Evolutionary conservation across 495 filamentous ascomycete genomes (phyloP).

Genomic region (Lophiotrema nucula): DNA sequence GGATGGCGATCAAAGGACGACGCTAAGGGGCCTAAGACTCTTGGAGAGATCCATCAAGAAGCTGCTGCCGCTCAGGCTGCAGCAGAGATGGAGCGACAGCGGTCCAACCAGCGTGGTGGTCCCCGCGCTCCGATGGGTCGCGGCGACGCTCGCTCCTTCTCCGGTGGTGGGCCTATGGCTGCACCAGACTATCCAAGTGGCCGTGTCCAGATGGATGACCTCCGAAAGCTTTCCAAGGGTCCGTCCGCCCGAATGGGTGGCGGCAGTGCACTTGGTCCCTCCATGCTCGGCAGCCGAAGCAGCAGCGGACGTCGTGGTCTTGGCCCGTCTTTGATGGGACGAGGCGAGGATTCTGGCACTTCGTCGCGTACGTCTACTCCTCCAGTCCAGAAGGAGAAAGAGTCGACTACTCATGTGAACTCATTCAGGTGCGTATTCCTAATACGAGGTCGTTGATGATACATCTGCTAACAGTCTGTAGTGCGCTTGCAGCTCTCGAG

Average conservation of each 20-base stretch:
- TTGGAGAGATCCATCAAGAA: constrained; percentile 85
- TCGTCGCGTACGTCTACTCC: constrained; percentile 89
- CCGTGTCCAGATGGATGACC: constrained; percentile 84
- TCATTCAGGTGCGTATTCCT: constrained; percentile 72
- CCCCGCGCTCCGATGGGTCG: constrained; percentile 72
- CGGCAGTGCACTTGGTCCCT: constrained; percentile 61
- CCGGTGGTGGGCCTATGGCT: constrained; percentile 58
- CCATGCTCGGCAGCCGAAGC: constrained; percentile 72
- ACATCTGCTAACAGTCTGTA: constrained; percentile 39
- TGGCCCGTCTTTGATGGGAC: constrained; percentile 64
- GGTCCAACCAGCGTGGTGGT: constrained; percentile 58
- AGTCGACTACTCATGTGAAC: constrained; percentile 70
- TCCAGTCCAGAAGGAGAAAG: constrained; percentile 60
- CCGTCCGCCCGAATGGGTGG: constrained; percentile 55
- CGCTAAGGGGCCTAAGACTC: constrained; percentile 92
- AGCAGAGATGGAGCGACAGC: constrained; percentile 61
- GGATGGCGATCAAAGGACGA: constrained; percentile 83
- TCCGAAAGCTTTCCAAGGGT: constrained; percentile 69
- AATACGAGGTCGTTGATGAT: background rate
- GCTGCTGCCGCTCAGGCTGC: constrained; percentile 68
- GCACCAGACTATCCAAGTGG: constrained; percentile 70
- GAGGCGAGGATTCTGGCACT: constrained; percentile 74
- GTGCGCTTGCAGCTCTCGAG: constrained; percentile 60
- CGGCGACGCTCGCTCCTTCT: constrained; percentile 81
- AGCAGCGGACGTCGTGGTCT: constrained; percentile 77